phyloP scores from a whole-genome alignment of 441 rosid genomes.

The Populus hybrid region DNA sequence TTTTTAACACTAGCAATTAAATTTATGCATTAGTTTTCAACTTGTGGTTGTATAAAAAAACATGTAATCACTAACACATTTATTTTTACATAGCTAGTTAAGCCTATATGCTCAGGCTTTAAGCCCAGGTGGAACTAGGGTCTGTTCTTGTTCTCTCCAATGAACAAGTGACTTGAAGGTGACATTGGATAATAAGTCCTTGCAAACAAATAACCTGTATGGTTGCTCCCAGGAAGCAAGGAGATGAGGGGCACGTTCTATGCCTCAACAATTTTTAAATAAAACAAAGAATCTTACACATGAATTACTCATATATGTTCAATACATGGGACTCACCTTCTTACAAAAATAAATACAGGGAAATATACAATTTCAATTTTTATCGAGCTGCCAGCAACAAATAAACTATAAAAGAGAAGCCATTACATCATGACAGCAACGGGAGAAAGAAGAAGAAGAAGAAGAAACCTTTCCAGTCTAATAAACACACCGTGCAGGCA shows the following conservation, averaged over 20 bases:
- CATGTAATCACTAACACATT: too few relatives aligned
- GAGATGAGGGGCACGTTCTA: background rate
- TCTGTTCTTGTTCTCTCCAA: background rate
- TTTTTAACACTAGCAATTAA: too few relatives aligned
- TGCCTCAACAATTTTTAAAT: background rate
- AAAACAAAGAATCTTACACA: background rate
- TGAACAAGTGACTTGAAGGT: background rate
- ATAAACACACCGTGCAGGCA: slow-evolving; percentile 6
- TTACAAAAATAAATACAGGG: slow-evolving; percentile 6
- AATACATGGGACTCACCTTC: background rate
- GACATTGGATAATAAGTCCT: background rate
- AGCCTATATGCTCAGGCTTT: background rate
- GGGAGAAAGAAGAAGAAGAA: background rate
- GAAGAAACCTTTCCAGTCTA: background rate
- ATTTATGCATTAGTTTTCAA: too few relatives aligned
- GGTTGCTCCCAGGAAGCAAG: background rate
- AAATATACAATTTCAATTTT: slow-evolving; percentile 16
- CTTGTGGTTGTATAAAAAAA: too few relatives aligned
- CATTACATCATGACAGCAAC: background rate
- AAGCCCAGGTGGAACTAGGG: background rate
- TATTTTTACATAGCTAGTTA: too few relatives aligned
- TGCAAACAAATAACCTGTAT: background rate
- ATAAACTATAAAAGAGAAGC: background rate
- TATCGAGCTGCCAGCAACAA: slow-evolving; percentile 7
- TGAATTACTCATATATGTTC: background rate